Evolutionary conservation across 2,329 filamentous ascomycete species (phyloP), one percentile per base, ranked within the genome.

Genomic region (Microcyclosporella mali): DNA sequence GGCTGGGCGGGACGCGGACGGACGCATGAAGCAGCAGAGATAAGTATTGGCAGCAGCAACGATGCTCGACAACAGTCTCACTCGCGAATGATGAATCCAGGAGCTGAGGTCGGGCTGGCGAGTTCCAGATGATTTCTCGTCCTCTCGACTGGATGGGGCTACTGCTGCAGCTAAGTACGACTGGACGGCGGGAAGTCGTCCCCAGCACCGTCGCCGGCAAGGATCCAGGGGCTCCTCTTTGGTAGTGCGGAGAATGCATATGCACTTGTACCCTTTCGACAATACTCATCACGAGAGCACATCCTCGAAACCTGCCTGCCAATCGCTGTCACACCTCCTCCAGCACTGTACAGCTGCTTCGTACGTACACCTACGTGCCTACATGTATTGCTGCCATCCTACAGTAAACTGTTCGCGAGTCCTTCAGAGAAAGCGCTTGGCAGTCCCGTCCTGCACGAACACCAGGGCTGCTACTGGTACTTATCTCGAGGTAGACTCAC

Each of bases 171-270:
- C 40, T 40, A 51, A 46, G 34, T 45, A 25, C 21, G 21, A 25
- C 21, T 25, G 21, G 9, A 25, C 21, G 44, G 17, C 19, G 36
- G 33, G 37, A 35, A 31, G 45, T 44, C 41, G 33, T 47, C 47
- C 43, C 47, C 33, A 42, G 43, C 49, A 44, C 43, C 43, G 46
- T 41, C 37, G 38, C 33, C 44, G 9, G 21, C 44, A 50, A 45
- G 50, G 50, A 50, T 48, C 41, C 50, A 50, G 44, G 49, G 47
- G 44, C 39, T 33, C n/a, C n/a, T 21, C 36, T 33, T 18, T 32
- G 34, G 43, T 41, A 46, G 41, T 53, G 48, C 50, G 48, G 50
- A 52, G 50, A 47, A 45, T 34, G 25, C 33, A 37, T 8, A 43
- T 29, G 42, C 41, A 37, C 41, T 43, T 41, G 47, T 40, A 43